These are phyloP conservation scores for Astrothelium macrocarpum DNA, from an alignment of 495 filamentous ascomycete genomes.

Conservation along the genomic window DNA sequence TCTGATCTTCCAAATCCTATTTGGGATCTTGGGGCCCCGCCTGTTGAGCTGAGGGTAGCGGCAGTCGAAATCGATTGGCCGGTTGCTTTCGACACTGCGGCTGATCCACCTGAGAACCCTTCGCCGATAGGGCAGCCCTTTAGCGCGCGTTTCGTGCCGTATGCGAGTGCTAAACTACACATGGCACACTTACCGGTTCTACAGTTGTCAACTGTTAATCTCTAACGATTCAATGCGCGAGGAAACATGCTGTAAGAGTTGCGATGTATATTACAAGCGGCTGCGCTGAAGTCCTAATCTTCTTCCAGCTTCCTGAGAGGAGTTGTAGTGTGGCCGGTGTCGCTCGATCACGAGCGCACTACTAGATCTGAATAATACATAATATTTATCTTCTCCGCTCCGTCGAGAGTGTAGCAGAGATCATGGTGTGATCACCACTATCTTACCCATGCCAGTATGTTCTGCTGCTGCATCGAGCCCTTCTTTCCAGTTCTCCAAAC, in stretches of 20 bases:
- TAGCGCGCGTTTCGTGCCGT: constrained; percentile 43
- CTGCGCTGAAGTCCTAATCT: too few species aligned
- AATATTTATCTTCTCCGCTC: too few species aligned
- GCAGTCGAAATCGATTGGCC: constrained; percentile 48
- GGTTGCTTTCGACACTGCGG: constrained; percentile 33
- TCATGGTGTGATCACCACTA: constrained; percentile 22
- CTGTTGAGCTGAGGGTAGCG: constrained; percentile 40
- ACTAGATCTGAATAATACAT: too few species aligned
- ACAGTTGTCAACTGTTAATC: constrained; percentile 1
- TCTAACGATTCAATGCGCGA: background rate
- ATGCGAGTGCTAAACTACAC: constrained; percentile 49
- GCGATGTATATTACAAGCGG: background rate
- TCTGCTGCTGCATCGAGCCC: constrained; percentile 26
- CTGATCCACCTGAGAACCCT: constrained; percentile 33
- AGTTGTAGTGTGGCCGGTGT: too few species aligned
- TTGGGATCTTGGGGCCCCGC: constrained; percentile 41
- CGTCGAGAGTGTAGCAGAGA: too few species aligned
- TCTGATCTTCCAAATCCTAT: constrained; percentile 36
- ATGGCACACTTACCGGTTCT: constrained; percentile 46
- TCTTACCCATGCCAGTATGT: constrained; percentile 24
- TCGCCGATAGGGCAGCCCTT: constrained; percentile 30
- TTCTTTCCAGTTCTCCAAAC: constrained; percentile 28
- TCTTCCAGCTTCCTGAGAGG: too few species aligned
- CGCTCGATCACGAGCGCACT: too few species aligned
- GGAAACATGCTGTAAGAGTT: background rate